These are phyloP conservation scores for Aspergillus vadensis DNA, from an alignment of 2,329 filamentous ascomycete genomes.

Conservation along the genomic window DNA sequence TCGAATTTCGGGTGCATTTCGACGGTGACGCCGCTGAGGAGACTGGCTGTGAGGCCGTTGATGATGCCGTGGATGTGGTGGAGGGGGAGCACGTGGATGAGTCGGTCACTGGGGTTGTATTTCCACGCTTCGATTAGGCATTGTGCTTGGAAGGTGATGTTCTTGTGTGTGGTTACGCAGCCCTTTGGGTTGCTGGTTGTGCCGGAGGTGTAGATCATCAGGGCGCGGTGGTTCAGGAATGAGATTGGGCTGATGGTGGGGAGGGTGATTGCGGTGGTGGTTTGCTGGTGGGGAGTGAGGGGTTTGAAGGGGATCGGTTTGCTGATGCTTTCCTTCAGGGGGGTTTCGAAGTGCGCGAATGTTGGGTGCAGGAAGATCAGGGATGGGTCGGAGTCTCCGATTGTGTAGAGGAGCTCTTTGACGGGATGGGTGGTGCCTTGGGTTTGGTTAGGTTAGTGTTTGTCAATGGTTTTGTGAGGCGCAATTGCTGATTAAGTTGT, in stretches of 20 bases:
- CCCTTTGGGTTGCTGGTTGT: constrained; percentile 47
- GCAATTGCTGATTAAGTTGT: no score
- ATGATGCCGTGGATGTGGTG: constrained; percentile 56
- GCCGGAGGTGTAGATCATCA: constrained; percentile 49
- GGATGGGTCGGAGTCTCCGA: constrained; percentile 46
- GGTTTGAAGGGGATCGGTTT: constrained; percentile 35
- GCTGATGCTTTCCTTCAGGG: constrained; percentile 33
- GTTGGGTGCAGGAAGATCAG: constrained; percentile 44
- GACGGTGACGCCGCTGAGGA: constrained; percentile 50
- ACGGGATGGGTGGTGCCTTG: constrained; percentile 45
- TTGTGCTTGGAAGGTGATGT: constrained; percentile 37
- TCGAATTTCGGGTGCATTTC: constrained; percentile 53
- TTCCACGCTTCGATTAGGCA: constrained; percentile 36
- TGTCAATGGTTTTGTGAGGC: no score
- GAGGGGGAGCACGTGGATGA: constrained; percentile 54
- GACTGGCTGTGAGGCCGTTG: constrained; percentile 52
- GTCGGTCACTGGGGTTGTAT: constrained; percentile 41
- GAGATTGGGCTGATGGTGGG: constrained; percentile 36
- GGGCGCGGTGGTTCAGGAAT: constrained; percentile 34
- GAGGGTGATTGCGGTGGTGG: constrained; percentile 27
- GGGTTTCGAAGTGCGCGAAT: constrained; percentile 37
- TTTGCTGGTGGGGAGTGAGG: constrained; percentile 24
- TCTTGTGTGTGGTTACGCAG: constrained; percentile 48
- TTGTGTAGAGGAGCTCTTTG: constrained; percentile 46
- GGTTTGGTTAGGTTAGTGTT: neutral